phyloP scores from a whole-genome alignment of 169 alveolate species.

The Plasmodium inui region DNA sequence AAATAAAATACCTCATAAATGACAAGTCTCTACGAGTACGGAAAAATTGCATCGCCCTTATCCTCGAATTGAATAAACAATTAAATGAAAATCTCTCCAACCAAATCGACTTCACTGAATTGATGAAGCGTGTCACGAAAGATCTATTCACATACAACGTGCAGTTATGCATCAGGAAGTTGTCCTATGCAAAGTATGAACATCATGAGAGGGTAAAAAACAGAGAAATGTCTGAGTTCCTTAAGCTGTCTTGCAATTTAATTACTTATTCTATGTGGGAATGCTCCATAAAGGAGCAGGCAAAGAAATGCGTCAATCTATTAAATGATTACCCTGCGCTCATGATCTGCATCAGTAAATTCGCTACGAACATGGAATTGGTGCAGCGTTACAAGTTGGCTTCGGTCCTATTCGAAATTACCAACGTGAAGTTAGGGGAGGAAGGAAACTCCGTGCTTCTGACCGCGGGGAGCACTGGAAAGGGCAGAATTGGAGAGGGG shows the following conservation, averaged over 20 bases:
- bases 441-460: conserved; percentile 25
- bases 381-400: conserved; percentile 42
- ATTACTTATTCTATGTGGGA: conserved; percentile 52
- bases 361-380: conserved; percentile 16
- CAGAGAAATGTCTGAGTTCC: conserved; percentile 46
- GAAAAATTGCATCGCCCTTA: conserved; percentile 17
- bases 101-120: conserved; percentile 35
- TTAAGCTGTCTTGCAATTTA: conserved; percentile 34
- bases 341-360: conserved; percentile 60
- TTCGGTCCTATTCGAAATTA: conserved; percentile 57
- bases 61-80: conserved; percentile 27
- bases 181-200: conserved; percentile 50
- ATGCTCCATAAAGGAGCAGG: conserved; percentile 58
- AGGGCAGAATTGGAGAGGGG: not conserved
- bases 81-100: conserved; percentile 3
- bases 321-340: conserved; percentile 72
- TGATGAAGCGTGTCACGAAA: conserved; percentile 50
- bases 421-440: conserved; percentile 32
- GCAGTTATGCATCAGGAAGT: conserved; percentile 28
- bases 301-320: conserved; percentile 33
- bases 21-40: conserved; percentile 40
- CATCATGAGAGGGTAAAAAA: conserved; percentile 50
- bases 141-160: conserved; percentile 48
- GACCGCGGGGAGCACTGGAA: not conserved
- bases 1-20: conserved; percentile 34